Evolutionary conservation across 208 protist species (phyloP).

Genomic region (Porcisia deanei): DNA sequence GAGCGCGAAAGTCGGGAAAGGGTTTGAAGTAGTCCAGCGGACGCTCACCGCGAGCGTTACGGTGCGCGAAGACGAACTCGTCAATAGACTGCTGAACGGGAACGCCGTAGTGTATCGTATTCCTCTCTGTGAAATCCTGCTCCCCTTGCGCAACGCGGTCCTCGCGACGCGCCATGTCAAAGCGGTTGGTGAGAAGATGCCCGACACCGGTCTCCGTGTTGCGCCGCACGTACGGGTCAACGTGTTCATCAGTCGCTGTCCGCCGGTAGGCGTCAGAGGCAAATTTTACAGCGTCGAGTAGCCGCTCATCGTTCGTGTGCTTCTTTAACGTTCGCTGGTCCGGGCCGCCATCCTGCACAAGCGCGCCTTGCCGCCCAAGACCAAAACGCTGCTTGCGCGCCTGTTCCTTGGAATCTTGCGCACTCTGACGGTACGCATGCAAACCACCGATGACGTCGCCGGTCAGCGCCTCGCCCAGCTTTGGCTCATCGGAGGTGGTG

Average conservation of each 20-base stretch:
- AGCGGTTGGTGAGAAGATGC: slow-evolving; percentile 79
- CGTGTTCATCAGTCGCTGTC: slow-evolving; percentile 72
- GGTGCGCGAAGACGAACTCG: slow-evolving; percentile 85
- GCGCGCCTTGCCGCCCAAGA: slow-evolving; percentile 76
- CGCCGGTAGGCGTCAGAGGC: slow-evolving; percentile 66
- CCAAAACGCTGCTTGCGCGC: slow-evolving; percentile 82
- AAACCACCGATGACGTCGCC: slow-evolving; percentile 46
- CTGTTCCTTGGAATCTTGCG: slow-evolving; percentile 33
- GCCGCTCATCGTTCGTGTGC: slow-evolving; percentile 87
- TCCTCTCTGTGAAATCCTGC: slow-evolving; percentile 83
- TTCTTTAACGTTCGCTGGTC: slow-evolving; percentile 72
- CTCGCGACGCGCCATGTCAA: slow-evolving; percentile 84
- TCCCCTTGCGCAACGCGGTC: slow-evolving; percentile 59
- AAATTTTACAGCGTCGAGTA: slow-evolving; percentile 76
- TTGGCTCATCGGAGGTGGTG: slow-evolving; percentile 62
- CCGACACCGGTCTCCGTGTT: slow-evolving; percentile 67
- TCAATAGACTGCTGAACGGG: slow-evolving; percentile 80
- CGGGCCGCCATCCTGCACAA: slow-evolving; percentile 89
- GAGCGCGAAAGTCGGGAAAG: slow-evolving; percentile 78
- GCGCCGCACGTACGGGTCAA: slow-evolving; percentile 71
- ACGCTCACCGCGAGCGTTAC: slow-evolving; percentile 81
- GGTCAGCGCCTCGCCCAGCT: slow-evolving; percentile 79
- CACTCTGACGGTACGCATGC: slow-evolving; percentile 25
- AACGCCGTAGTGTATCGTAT: slow-evolving; percentile 71
- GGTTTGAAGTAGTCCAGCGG: slow-evolving; percentile 91